Base-by-base conservation (phyloP, 2,329 filamentous ascomycete genomes). In the Akanthomyces uredinophilus region DNA sequence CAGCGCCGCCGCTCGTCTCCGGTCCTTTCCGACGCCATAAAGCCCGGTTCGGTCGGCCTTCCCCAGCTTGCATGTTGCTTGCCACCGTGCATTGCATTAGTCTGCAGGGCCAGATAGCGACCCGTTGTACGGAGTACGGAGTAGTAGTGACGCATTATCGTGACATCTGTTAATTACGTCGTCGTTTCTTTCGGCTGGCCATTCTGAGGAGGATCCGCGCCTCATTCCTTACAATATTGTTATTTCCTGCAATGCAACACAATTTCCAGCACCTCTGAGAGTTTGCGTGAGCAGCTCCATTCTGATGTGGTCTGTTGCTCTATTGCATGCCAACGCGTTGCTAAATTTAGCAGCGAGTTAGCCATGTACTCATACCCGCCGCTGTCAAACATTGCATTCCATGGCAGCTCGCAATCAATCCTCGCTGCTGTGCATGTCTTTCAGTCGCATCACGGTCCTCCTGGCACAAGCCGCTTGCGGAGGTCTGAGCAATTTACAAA, bases 1-100 rank as follows among this genome's bases (percentile, higher is more conserved):
- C 55, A 58, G 22, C 44, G 43, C 18, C 56, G 43, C 56, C 13
- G 14, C 11, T 46, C 20, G 18, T n/a, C 58, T 43, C 58, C 58
- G 58, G 41, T 60, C 58, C 58, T 60, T 60, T 60, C 58, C 58
- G 58, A 60, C 37, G 41, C 35, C 27, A 41, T 35, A 60, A 60
- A 60, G 46, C 37, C 57, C 47, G 57, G 27, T 53, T 46, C 35
- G 46, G 18, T 24, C 46, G 47, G 44, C 32, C 24, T 46, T 24
- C n/a, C 41, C 18, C 35, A 39, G 20, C n/a, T 6, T 50, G 14
- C 22, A 50, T 32, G 3, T 29, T 35, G 32, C 46, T 22, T 29
- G 22, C 46, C 7, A 16, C n/a, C 8, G 1, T 41, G 35, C 32
- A 60, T 29, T 41, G 35, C 32, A 60, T 29, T 50, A 50, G 39